Evolutionary conservation across 441 rosid species (phyloP).

Genomic region (Arabidopsis hybrid): DNA sequence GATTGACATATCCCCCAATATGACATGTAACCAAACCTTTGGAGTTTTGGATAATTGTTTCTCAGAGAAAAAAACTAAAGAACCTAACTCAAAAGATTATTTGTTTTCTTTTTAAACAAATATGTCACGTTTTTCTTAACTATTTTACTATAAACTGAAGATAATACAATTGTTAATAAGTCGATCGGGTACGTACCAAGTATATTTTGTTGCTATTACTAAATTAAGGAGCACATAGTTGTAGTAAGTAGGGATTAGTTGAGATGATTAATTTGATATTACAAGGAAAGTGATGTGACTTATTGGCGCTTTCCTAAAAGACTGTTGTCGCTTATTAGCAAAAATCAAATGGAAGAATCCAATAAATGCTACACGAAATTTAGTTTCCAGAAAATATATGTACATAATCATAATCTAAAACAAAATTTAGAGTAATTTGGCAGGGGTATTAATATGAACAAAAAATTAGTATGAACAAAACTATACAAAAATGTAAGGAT

Average conservation of each 20-base stretch:
- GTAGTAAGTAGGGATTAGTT: slow-evolving; percentile 42
- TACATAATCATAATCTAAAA: not conserved
- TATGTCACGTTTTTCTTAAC: not conserved
- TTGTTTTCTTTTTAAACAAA: not conserved
- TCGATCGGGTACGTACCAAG: slow-evolving; percentile 3
- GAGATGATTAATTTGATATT: slow-evolving; percentile 31
- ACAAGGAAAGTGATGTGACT: slow-evolving; percentile 29
- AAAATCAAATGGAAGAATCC: slow-evolving; percentile 4
- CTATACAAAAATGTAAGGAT: not conserved
- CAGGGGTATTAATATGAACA: no score
- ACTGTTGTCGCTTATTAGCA: slow-evolving; percentile 26
- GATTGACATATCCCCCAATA: slow-evolving; percentile 30
- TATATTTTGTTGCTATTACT: slow-evolving; percentile 17
- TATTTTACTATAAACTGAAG: not conserved
- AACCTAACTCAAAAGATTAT: no score
- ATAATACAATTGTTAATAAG: not conserved
- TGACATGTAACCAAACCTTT: slow-evolving; percentile 39
- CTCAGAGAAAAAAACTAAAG: not conserved
- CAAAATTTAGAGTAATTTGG: no score
- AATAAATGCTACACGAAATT: not conserved
- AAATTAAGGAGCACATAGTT: slow-evolving; percentile 38
- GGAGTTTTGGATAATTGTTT: slow-evolving; percentile 7
- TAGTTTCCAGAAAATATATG: not conserved
- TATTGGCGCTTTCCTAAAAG: slow-evolving; percentile 26
- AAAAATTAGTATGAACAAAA: no score